These are phyloP conservation scores for Globisporangium recalcitrans DNA, from an alignment of 352 stramenopile species.

Conservation along the genomic window DNA sequence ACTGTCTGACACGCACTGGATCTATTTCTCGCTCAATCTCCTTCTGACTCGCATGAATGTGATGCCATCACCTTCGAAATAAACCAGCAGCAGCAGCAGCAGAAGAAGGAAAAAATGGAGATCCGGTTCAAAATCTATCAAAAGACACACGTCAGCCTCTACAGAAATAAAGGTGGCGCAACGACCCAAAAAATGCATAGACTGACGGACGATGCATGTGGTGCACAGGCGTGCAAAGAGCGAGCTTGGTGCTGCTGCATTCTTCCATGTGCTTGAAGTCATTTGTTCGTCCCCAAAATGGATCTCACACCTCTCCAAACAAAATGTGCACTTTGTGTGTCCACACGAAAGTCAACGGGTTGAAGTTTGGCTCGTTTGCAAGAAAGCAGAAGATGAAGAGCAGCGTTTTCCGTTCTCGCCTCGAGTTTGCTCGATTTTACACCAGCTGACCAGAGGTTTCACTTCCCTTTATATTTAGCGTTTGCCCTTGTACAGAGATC, in stretches of 20 bases:
- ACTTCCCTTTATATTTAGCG: background rate
- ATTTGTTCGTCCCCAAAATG: no score
- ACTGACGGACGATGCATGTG: background rate
- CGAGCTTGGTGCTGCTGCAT: background rate
- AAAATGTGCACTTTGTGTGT: no score
- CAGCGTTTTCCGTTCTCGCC: background rate
- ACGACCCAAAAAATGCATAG: background rate
- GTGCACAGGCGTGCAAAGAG: no score
- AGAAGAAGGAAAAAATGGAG: background rate
- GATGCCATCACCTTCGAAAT: background rate
- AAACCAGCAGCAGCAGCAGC: background rate
- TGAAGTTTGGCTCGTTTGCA: slow-evolving; percentile 5
- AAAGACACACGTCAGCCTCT: background rate
- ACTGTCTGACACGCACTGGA: background rate
- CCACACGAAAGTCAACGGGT: no score
- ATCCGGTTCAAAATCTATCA: slow-evolving; percentile 1
- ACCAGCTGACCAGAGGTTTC: background rate
- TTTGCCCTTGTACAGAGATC: background rate
- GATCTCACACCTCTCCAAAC: no score
- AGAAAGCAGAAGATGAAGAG: no score
- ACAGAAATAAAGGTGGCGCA: background rate
- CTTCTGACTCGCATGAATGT: background rate
- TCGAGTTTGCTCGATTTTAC: slow-evolving; percentile 5
- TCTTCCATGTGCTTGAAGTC: background rate
- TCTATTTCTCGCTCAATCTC: background rate